Conservation (phyloP, 169 alveolate species). For the Eimeria praecox region DNA sequence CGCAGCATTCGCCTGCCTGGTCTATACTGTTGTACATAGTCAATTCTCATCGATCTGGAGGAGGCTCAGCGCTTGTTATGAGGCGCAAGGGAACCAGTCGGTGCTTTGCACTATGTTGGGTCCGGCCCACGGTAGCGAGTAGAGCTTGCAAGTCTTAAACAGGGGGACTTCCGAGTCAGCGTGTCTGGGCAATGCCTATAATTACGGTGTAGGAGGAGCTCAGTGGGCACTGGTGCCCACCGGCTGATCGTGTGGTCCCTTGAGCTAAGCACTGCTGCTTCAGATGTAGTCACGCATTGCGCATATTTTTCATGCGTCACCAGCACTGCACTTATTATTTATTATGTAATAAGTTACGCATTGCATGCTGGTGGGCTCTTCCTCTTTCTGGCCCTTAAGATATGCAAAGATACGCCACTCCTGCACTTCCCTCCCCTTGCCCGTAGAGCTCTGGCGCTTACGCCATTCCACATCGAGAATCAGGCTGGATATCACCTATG, state of each 20-base stretch:
- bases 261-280: neutral
- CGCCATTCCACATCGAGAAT: too few species aligned
- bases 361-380: too few species aligned
- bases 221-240: neutral
- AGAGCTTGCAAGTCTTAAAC: neutral
- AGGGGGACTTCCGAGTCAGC: neutral
- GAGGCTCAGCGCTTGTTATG: neutral
- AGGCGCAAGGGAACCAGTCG: neutral
- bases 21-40: neutral
- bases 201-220: neutral
- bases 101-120: neutral
- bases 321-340: neutral
- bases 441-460: neutral
- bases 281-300: neutral
- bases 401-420: neutral
- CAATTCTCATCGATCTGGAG: neutral
- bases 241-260: neutral
- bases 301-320: neutral
- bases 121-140: neutral
- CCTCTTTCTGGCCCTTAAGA: neutral
- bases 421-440: neutral
- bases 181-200: too few species aligned
- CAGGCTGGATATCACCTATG: too few species aligned
- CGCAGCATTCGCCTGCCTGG: neutral
- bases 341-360: too few species aligned